Evolutionary conservation across 192 early-diverging fungal genomes (phyloP).

Genomic region (Podila clonocystis): DNA sequence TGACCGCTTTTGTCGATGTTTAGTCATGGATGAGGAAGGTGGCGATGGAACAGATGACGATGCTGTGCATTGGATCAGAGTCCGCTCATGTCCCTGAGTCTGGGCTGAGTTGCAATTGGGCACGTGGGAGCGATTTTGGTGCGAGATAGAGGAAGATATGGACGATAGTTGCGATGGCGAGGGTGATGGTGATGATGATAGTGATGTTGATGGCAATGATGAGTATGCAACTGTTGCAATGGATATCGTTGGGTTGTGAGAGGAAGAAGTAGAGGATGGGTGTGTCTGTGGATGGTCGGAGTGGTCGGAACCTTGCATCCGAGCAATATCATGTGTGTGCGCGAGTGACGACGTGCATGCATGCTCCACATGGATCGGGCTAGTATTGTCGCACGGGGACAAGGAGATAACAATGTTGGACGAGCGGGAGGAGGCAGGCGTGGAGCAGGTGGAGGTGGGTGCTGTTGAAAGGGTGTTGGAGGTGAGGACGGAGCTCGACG

Average conservation of each 20-base stretch:
- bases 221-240: background rate
- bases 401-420: background rate
- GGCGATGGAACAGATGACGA: background rate
- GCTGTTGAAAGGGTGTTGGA: background rate
- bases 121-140: too few relatives aligned
- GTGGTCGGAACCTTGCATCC: too few relatives aligned
- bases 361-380: background rate
- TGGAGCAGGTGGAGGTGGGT: constrained; percentile 2
- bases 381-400: background rate
- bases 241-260: background rate
- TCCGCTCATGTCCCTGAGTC: background rate
- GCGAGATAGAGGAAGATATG: too few relatives aligned
- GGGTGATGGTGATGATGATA: background rate
- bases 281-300: too few relatives aligned
- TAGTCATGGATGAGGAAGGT: constrained; percentile 2
- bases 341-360: background rate
- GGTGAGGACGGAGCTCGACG: background rate
- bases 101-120: background rate
- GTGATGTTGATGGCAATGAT: background rate
- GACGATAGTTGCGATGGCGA: background rate
- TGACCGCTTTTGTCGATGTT: constrained; percentile 1
- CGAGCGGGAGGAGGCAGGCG: background rate
- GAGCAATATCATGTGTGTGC: too few relatives aligned
- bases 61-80: constrained; percentile 1
- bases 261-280: too few relatives aligned